Conservation (phyloP, 331 rosid species). For the Quercus tomentella region DNA sequence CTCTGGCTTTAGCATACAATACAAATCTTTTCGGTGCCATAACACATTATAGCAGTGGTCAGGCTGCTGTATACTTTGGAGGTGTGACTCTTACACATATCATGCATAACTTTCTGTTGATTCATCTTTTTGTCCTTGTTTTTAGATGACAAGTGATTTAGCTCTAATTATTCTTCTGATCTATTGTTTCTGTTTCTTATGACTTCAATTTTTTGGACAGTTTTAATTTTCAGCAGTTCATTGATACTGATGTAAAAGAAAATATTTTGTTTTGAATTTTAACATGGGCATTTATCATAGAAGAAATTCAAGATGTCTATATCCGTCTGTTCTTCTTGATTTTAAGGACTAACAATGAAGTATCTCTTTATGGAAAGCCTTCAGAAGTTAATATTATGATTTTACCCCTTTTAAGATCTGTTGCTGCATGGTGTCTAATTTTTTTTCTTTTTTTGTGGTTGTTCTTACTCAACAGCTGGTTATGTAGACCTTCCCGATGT, state of each 20-base stretch:
- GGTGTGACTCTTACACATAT: slow-evolving; percentile 44
- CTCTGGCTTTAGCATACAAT: slow-evolving; percentile 76
- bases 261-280: background rate
- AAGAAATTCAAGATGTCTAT: background rate
- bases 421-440: slow-evolving; percentile 24
- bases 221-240: background rate
- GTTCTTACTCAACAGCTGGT: slow-evolving; percentile 67
- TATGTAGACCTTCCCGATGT: slow-evolving; percentile 80
- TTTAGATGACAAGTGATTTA: background rate
- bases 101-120: background rate
- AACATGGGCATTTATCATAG: background rate
- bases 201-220: background rate
- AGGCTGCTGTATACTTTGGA: slow-evolving; percentile 97
- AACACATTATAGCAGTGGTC: slow-evolving; percentile 96
- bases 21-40: slow-evolving; percentile 92
- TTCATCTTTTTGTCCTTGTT: background rate
- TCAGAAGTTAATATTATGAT: background rate
- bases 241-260: background rate
- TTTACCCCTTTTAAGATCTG: background rate
- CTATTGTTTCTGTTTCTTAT: background rate
- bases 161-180: background rate
- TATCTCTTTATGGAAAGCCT: background rate
- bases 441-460: background rate
- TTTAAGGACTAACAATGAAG: background rate
- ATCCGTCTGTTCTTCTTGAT: background rate